phyloP scores from a whole-genome alignment of 192 early-diverging fungal species.

The Rhizophagus prolifer region DNA sequence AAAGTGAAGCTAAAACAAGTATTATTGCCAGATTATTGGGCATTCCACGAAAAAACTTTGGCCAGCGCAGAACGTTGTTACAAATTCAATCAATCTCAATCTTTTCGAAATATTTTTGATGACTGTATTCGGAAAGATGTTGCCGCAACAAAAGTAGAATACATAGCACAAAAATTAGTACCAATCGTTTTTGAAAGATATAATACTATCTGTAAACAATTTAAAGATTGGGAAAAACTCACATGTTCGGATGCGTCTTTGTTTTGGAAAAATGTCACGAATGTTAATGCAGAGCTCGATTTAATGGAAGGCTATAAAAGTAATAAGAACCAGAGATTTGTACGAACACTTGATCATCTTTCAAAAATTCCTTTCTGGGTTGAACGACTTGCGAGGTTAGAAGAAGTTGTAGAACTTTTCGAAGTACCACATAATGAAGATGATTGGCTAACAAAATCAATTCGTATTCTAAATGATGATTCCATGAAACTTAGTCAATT shows the following conservation, averaged over 20 bases:
- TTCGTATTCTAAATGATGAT: not conserved
- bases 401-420: not conserved
- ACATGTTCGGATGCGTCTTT: not conserved
- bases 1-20: not conserved
- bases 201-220: not conserved
- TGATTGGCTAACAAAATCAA: not conserved
- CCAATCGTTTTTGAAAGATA: not conserved
- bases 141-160: not conserved
- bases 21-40: not conserved
- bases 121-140: not conserved
- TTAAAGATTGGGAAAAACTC: not conserved
- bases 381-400: not conserved
- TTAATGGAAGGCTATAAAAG: not conserved
- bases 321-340: not conserved
- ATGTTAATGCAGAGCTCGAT: conserved; percentile 9
- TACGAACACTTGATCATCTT: not conserved
- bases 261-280: conserved; percentile 10
- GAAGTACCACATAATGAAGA: not conserved
- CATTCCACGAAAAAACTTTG: not conserved
- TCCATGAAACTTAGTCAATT: not conserved
- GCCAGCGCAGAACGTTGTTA: not conserved
- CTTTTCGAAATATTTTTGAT: conserved; percentile 13
- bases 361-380: not conserved
- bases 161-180: not conserved
- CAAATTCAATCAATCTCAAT: conserved; percentile 4